These are phyloP conservation scores for Cyclospora cayetanensis DNA, from an alignment of 169 alveolate genomes.

Conservation along the genomic window DNA sequence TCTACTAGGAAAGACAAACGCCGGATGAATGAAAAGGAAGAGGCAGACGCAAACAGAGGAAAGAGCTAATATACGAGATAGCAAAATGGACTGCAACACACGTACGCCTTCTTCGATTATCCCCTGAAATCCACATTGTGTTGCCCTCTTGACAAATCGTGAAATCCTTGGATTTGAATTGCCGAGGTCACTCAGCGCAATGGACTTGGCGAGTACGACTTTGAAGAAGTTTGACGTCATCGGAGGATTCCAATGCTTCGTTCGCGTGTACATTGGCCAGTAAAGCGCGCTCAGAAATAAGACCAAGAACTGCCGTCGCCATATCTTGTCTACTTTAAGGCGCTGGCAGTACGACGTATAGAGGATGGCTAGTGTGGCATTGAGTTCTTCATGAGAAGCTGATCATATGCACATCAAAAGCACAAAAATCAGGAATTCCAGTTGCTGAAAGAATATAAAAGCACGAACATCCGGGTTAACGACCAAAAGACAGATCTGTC, in stretches of 20 bases:
- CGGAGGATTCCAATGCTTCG: constrained; percentile 52
- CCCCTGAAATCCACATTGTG: constrained; percentile 40
- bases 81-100: neutral
- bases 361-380: constrained; percentile 20
- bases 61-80: neutral
- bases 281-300: constrained; percentile 56
- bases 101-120: constrained; percentile 50
- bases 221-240: constrained; percentile 41
- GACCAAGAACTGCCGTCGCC: constrained; percentile 67
- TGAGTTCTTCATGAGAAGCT: constrained; percentile 36
- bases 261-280: constrained; percentile 72
- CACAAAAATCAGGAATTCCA: no score
- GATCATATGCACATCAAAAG: neutral
- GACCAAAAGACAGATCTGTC: no score
- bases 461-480: no score
- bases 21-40: no score
- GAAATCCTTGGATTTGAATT: neutral
- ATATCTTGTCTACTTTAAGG: constrained; percentile 17
- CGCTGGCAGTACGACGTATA: constrained; percentile 60
- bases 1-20: no score
- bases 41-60: neutral
- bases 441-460: no score
- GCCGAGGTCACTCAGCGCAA: constrained; percentile 33
- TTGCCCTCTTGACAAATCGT: constrained; percentile 20
- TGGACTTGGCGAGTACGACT: constrained; percentile 49